A percentile compares a stretch with the other conserved stretches of the same genome.
Evolutionary conservation across 441 rosid genomes (phyloP).

Genomic region (Corymbia calophylla): DNA sequence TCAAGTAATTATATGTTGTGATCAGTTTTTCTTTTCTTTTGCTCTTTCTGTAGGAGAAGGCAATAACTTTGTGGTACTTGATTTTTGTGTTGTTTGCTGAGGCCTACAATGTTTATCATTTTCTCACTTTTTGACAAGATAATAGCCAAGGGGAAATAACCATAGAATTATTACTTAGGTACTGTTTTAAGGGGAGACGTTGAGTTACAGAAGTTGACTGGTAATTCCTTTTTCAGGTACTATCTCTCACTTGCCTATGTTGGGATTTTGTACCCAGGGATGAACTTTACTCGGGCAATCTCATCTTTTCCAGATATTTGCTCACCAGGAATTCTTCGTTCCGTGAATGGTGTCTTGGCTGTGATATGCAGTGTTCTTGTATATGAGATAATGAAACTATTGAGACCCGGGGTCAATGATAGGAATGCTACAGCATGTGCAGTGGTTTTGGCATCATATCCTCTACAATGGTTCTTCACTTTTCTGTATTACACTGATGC

Average conservation of each 20-base stretch:
- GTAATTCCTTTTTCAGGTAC: conserved; percentile 44
- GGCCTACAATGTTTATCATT: neutral
- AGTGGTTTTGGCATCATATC: conserved; percentile 58
- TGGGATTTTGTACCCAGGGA: conserved; percentile 66
- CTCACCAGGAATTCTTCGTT: conserved; percentile 54
- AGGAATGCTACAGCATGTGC: conserved; percentile 54
- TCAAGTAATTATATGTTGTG: neutral
- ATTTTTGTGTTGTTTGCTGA: neutral
- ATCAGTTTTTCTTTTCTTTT: neutral
- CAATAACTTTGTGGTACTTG: neutral
- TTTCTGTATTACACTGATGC: conserved; percentile 96
- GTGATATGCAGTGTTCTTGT: conserved; percentile 60
- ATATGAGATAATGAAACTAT: conserved; percentile 53
- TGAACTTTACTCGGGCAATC: conserved; percentile 19
- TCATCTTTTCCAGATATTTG: conserved; percentile 46
- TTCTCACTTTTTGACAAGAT: neutral
- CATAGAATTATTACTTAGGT: neutral
- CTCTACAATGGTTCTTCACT: conserved; percentile 93
- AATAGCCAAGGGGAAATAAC: neutral
- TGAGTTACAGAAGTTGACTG: neutral
- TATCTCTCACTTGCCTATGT: conserved; percentile 75
- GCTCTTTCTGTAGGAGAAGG: neutral
- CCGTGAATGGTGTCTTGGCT: conserved; percentile 57
- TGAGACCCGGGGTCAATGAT: conserved; percentile 55
- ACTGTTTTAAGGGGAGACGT: neutral